Evolutionary conservation across 2,329 filamentous ascomycete genomes (phyloP).

Genomic region (Huntiella moniliformis): DNA sequence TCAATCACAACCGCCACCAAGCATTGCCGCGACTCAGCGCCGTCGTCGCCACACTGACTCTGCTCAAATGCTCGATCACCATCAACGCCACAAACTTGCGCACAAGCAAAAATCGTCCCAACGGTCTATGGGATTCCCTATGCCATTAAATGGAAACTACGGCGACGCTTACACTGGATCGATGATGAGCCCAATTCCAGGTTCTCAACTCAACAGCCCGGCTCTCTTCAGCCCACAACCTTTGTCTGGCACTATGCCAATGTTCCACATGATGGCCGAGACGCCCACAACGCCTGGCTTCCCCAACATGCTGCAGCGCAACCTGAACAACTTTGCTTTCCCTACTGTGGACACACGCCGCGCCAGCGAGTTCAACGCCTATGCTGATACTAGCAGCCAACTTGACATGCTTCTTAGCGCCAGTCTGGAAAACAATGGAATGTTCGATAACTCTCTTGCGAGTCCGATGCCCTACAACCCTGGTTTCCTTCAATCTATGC

Average conservation of each 20-base stretch:
- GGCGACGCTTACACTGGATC: neutral
- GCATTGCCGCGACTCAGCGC: slow-evolving; percentile 5
- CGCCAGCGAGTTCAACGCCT: slow-evolving; percentile 1
- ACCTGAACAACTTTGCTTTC: slow-evolving; percentile 1
- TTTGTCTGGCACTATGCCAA: neutral
- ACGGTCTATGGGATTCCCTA: neutral
- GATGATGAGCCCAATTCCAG: slow-evolving; percentile 3
- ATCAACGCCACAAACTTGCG: slow-evolving; percentile 44
- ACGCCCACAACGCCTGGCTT: slow-evolving; percentile 3
- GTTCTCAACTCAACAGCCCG: neutral
- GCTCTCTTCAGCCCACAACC: slow-evolving; percentile 1
- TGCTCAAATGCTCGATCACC: slow-evolving; percentile 26
- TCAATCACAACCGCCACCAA: slow-evolving; percentile 6
- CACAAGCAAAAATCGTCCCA: slow-evolving; percentile 29
- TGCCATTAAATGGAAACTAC: slow-evolving; percentile 1
- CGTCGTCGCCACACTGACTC: slow-evolving; percentile 10
- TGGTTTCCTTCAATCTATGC: neutral
- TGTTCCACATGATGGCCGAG: slow-evolving; percentile 1
- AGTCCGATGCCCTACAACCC: slow-evolving; percentile 5
- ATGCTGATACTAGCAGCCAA: neutral
- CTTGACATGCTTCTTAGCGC: slow-evolving; percentile 2
- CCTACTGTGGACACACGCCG: slow-evolving; percentile 1
- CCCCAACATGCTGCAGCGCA: slow-evolving; percentile 2
- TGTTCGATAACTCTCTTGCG: slow-evolving; percentile 2
- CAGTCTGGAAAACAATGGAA: slow-evolving; percentile 1